Base-by-base conservation (phyloP, 2,329 filamentous ascomycete genomes). In the Zymoseptoria passerinii region DNA sequence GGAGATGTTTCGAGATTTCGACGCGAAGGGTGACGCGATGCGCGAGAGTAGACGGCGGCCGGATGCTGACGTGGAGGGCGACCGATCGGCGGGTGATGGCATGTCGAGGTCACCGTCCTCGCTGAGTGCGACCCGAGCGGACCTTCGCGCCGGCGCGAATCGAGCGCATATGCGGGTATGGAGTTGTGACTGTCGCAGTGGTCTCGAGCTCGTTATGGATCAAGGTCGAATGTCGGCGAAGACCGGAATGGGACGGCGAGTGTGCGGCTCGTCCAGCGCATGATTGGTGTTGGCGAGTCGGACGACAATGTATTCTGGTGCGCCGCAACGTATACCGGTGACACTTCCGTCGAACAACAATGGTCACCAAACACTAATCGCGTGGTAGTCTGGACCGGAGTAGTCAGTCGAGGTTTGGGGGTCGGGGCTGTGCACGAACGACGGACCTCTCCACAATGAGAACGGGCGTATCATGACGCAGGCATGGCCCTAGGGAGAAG, bases 1-100 rank as follows among this genome's bases (percentile, higher is more conserved):
- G 75, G 84, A 80, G 65, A 90, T 79, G 72, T 87, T 84, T 67
- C 88, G 86, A 64, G 81, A 72, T 66, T 78, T 80, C 55, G 74
- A 73, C 50, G 78, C 74, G 66, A 86, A 78, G 28, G 81, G 80
- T 59, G 78, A 80, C n/a, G 50, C 50, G 63, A 86, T 76, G 66
- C 80, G 80, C 58, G 81, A 80, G 50, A 85, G 69, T 49, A 79
- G 68, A 54, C 70, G 68, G 53, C 70, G 68, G 59, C 70, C 67
- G 48, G 70, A 60, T 20, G 58, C 65, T 20, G 63, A 44, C 19
- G 58, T 58, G 48, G 53, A 54, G 35, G 50, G 57, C 35, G 54
- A 56, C 18, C 54, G 60, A 40, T 57, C 53, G 35, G 35, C 16
- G 35, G 35, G 35, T 44, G 35, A 44, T 44, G n/a, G 29, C 28